Evolutionary conservation across 2,329 filamentous ascomycete species (phyloP).

Genomic region (Epicoccum nigrum): DNA sequence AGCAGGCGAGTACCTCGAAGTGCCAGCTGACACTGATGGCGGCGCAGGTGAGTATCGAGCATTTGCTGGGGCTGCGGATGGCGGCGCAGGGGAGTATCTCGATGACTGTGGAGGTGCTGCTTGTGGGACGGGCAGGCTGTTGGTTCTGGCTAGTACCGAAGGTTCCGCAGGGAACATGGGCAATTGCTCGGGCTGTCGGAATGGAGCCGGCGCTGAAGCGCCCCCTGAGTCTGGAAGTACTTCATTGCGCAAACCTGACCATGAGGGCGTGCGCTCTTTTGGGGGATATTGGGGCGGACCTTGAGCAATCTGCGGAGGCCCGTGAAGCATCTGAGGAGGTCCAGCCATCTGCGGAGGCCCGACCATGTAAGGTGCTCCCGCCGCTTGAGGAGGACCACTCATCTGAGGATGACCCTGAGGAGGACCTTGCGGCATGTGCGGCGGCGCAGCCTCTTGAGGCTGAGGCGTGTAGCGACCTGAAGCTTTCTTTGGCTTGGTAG

Average conservation of each 20-base stretch:
- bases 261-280: slow-evolving; percentile 45
- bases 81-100: slow-evolving; percentile 47
- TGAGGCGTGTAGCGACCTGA: slow-evolving; percentile 50
- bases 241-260: slow-evolving; percentile 46
- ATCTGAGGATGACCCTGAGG: slow-evolving; percentile 34
- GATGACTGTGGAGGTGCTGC: slow-evolving; percentile 35
- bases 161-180: slow-evolving; percentile 46
- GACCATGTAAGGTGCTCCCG: slow-evolving; percentile 32
- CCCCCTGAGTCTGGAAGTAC: slow-evolving; percentile 34
- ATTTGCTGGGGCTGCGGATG: slow-evolving; percentile 37
- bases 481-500: slow-evolving; percentile 49
- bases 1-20: slow-evolving; percentile 49
- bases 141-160: slow-evolving; percentile 37
- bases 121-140: slow-evolving; percentile 41
- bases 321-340: slow-evolving; percentile 32
- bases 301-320: slow-evolving; percentile 31
- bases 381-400: slow-evolving; percentile 20
- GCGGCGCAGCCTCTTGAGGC: slow-evolving; percentile 33
- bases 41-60: slow-evolving; percentile 52
- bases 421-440: slow-evolving; percentile 28
- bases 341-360: slow-evolving; percentile 22
- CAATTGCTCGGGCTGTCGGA: slow-evolving; percentile 51
- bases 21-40: slow-evolving; percentile 39
- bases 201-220: slow-evolving; percentile 34
- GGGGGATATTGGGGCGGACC: slow-evolving; percentile 32